Percentiles rank a stretch among this genome's conserved stretches.
Conservation (phyloP, 2,329 filamentous ascomycete genomes). For the Aspergillus fumigatus region DNA sequence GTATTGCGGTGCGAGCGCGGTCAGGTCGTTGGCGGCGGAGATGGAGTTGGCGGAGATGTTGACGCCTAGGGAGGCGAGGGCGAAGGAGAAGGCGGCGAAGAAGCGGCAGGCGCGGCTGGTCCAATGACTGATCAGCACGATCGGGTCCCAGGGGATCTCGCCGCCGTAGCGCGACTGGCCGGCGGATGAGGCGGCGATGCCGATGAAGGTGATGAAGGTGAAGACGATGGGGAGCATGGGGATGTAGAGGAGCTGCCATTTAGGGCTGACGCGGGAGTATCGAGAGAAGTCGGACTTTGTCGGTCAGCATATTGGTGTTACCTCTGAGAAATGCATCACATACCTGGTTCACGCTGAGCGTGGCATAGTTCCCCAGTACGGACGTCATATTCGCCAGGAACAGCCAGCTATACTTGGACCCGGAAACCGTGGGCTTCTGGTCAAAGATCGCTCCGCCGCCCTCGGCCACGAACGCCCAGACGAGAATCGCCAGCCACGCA, state of each 20-base stretch:
- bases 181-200: conserved; percentile 38
- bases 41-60: conserved; percentile 54
- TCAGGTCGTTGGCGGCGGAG: conserved; percentile 51
- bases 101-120: conserved; percentile 40
- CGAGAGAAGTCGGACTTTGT: conserved; percentile 53
- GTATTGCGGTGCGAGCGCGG: conserved; percentile 50
- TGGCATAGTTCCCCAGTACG: conserved; percentile 50
- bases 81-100: conserved; percentile 52
- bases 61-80: conserved; percentile 52
- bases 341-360: conserved; percentile 48
- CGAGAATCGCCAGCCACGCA: conserved; percentile 59
- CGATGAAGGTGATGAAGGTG: conserved; percentile 51
- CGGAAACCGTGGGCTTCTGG: conserved; percentile 44
- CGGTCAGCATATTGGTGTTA: neutral
- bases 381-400: conserved; percentile 49
- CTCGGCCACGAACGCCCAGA: conserved; percentile 57
- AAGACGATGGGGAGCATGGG: conserved; percentile 50
- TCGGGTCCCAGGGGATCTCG: conserved; percentile 43
- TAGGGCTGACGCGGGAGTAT: conserved; percentile 45
- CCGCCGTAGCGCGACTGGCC: conserved; percentile 34
- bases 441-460: conserved; percentile 48
- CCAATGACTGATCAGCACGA: conserved; percentile 37
- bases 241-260: conserved; percentile 49
- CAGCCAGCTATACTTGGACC: conserved; percentile 51
- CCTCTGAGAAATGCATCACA: neutral